Conservation (phyloP, 139 green algal species). For the Chlorokybus atmophyticus region DNA sequence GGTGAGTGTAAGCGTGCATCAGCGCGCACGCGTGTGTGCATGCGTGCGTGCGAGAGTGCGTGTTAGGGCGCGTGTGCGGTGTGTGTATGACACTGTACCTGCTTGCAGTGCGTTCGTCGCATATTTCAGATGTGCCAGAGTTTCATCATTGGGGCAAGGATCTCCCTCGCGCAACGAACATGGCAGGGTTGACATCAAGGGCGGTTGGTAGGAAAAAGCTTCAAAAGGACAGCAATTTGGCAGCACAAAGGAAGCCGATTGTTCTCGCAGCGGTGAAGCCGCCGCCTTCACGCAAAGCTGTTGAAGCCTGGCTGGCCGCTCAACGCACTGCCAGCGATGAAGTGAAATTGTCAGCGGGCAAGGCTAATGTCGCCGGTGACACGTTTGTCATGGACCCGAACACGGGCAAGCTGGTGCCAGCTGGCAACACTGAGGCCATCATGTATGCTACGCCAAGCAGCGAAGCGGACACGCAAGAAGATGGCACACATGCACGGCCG, state of each 20-base stretch:
- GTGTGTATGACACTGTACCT: neutral
- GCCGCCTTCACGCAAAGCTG: conserved; percentile 2
- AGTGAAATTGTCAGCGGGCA: neutral
- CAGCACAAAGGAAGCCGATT: no score
- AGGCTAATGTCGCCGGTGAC: neutral
- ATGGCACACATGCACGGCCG: conserved; percentile 34
- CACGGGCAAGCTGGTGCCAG: conserved; percentile 47
- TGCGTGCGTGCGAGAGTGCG: neutral
- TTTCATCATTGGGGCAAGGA: conserved; percentile 1
- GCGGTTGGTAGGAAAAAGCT: no score
- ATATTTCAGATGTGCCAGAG: no score
- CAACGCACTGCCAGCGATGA: no score
- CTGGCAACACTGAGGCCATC: no score
- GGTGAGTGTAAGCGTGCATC: no score
- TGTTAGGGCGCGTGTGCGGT: neutral
- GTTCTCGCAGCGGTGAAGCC: conserved; percentile 2
- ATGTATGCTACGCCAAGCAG: no score
- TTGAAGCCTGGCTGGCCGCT: conserved; percentile 3
- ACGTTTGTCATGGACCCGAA: conserved; percentile 55
- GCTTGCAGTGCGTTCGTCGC: conserved; percentile 13
- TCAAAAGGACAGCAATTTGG: no score
- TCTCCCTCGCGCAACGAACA: no score
- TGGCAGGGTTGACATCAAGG: no score
- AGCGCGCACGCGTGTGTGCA: neutral
- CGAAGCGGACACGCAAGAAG: conserved; percentile 30